Evolutionary conservation across 1,284 basidiomycete genomes (phyloP).

Genomic region (Volvariella surrecta): DNA sequence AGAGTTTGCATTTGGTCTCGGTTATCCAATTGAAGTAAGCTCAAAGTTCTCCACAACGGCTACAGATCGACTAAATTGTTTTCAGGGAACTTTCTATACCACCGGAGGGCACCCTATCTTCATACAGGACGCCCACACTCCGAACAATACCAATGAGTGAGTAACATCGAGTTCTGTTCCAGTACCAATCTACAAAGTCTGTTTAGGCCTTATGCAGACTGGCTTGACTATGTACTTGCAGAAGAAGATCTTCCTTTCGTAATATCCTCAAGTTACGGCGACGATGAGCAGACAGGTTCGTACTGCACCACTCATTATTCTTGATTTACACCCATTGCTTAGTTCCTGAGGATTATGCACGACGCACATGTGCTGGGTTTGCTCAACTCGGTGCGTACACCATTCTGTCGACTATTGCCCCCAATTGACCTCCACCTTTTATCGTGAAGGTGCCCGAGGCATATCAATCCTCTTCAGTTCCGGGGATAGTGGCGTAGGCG

Average conservation of each 20-base stretch:
- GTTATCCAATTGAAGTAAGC: constrained; percentile 5
- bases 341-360: constrained; percentile 58
- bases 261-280: constrained; percentile 63
- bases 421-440: neutral
- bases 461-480: constrained; percentile 53
- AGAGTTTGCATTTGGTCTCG: constrained; percentile 7
- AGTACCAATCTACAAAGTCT: constrained; percentile 2
- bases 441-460: constrained; percentile 54
- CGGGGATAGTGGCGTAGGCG: constrained; percentile 67
- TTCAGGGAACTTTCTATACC: constrained; percentile 18
- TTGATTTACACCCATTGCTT: neutral
- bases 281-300: constrained; percentile 59
- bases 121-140: constrained; percentile 33
- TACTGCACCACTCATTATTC: neutral
- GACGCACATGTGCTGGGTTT: constrained; percentile 53
- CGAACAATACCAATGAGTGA: constrained; percentile 46
- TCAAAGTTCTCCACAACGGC: neutral
- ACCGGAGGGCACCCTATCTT: constrained; percentile 47
- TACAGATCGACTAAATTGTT: neutral
- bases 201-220: constrained; percentile 23
- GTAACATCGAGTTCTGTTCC: neutral
- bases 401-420: neutral
- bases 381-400: constrained; percentile 45
- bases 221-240: constrained; percentile 48
- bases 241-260: constrained; percentile 37